Conservation (phyloP, 2,329 filamentous ascomycete genomes). For the Alternaria solani region DNA sequence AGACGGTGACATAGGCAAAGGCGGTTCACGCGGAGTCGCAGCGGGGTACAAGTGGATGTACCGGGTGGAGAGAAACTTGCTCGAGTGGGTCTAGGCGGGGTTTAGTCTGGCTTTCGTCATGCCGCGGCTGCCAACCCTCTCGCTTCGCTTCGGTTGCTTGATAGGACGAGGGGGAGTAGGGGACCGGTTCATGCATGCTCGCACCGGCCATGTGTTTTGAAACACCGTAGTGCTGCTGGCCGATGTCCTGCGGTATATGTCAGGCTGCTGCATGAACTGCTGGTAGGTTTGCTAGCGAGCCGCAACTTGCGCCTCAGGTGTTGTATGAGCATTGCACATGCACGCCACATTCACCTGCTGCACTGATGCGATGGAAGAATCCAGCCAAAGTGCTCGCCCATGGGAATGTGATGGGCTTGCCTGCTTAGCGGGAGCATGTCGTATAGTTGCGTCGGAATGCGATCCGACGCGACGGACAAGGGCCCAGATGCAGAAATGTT, state of each 20-base stretch:
- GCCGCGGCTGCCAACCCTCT: slow-evolving; percentile 1
- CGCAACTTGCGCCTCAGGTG: not conserved
- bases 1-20: slow-evolving; percentile 12
- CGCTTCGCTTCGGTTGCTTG: slow-evolving; percentile 10
- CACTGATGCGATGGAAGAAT: not conserved
- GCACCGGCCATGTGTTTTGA: slow-evolving; percentile 21
- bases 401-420: not conserved
- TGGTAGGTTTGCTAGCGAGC: slow-evolving; percentile 4
- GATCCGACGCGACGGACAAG: slow-evolving; percentile 5
- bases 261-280: slow-evolving; percentile 14
- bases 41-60: slow-evolving; percentile 12
- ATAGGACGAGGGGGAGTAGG: not conserved
- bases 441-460: not conserved
- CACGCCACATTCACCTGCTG: not conserved
- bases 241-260: not conserved
- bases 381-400: slow-evolving; percentile 8
- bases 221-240: slow-evolving; percentile 8
- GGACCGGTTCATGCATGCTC: slow-evolving; percentile 15
- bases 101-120: slow-evolving; percentile 6
- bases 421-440: slow-evolving; percentile 2
- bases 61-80: not conserved
- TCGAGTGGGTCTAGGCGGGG: slow-evolving; percentile 9
- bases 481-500: slow-evolving; percentile 9
- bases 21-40: slow-evolving; percentile 16
- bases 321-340: not conserved